phyloP scores from a whole-genome alignment of 2,329 filamentous ascomycete species.

The Xylariaceae sp. region DNA sequence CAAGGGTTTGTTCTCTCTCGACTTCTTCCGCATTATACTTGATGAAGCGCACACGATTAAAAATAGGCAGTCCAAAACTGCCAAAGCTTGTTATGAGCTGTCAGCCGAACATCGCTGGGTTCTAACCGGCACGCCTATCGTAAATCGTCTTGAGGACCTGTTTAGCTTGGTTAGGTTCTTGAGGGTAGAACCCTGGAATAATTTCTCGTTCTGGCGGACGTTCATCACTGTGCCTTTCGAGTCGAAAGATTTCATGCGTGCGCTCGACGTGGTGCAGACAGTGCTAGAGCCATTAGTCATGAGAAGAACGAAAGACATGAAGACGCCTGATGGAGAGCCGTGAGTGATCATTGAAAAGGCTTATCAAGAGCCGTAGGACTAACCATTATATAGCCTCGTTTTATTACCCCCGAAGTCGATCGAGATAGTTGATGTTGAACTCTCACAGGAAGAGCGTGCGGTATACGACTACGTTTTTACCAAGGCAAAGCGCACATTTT shows the following conservation, averaged over 20 bases:
- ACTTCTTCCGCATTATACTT: conserved; percentile 93
- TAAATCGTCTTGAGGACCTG: conserved; percentile 92
- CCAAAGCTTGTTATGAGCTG: conserved; percentile 92
- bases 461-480: conserved; percentile 92
- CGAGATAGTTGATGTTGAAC: conserved; percentile 84
- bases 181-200: conserved; percentile 95
- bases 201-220: conserved; percentile 98
- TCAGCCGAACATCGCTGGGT: conserved; percentile 88
- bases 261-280: conserved; percentile 95
- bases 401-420: conserved; percentile 80
- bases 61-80: conserved; percentile 86
- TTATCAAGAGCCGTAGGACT: not conserved
- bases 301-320: conserved; percentile 96
- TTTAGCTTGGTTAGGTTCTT: conserved; percentile 93
- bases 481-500: conserved; percentile 82
- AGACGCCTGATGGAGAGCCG: conserved; percentile 77
- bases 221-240: conserved; percentile 99
- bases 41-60: conserved; percentile 97
- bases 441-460: conserved; percentile 83
- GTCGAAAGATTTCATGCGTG: conserved; percentile 90
- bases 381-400: conserved; percentile 60
- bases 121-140: conserved; percentile 93
- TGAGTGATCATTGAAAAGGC: conserved; percentile 30
- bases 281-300: conserved; percentile 96
- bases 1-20: conserved; percentile 83